phyloP scores from a whole-genome alignment of 257 asterid species.

The Buddleja alternifolia region DNA sequence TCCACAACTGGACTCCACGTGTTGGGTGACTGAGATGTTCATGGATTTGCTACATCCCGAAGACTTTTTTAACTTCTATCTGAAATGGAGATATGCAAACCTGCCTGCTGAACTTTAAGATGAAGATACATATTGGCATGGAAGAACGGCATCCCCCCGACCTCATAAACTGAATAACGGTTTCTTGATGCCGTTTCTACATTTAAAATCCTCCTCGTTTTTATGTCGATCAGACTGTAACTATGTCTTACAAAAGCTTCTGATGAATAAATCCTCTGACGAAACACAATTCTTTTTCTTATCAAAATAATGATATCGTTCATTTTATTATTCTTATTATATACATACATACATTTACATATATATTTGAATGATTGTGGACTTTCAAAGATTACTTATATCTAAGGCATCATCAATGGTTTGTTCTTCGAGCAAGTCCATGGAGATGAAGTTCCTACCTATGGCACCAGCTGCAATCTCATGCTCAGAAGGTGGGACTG shows the following conservation, averaged over 20 bases:
- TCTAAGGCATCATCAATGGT: constrained; percentile 71
- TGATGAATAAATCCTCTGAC: constrained; percentile 70
- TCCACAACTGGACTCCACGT: too few species aligned
- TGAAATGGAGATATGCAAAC: constrained; percentile 23
- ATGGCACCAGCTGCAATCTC: constrained; percentile 77
- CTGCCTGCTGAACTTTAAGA: constrained; percentile 79
- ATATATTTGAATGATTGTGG: background rate
- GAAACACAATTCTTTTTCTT: constrained; percentile 18
- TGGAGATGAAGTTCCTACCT: constrained; percentile 79
- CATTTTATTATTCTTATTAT: background rate
- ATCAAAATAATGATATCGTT: constrained; percentile 11
- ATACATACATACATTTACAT: background rate
- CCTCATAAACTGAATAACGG: constrained; percentile 61
- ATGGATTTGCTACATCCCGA: background rate
- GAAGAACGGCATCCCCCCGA: constrained; percentile 71
- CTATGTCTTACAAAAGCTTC: constrained; percentile 80
- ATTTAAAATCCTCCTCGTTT: constrained; percentile 68
- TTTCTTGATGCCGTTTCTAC: constrained; percentile 87
- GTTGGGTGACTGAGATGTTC: too few species aligned
- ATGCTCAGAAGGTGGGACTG: constrained; percentile 73
- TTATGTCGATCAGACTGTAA: constrained; percentile 72
- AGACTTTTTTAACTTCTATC: background rate
- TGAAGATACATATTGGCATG: constrained; percentile 93
- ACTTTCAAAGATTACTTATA: constrained; percentile 40
- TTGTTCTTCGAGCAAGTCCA: constrained; percentile 79